A percentile compares a stretch with the other conserved stretches of the same genome.
These are phyloP conservation scores for Neurospora cerealis DNA, from an alignment of 495 filamentous ascomycete species.

Conservation along the genomic window DNA sequence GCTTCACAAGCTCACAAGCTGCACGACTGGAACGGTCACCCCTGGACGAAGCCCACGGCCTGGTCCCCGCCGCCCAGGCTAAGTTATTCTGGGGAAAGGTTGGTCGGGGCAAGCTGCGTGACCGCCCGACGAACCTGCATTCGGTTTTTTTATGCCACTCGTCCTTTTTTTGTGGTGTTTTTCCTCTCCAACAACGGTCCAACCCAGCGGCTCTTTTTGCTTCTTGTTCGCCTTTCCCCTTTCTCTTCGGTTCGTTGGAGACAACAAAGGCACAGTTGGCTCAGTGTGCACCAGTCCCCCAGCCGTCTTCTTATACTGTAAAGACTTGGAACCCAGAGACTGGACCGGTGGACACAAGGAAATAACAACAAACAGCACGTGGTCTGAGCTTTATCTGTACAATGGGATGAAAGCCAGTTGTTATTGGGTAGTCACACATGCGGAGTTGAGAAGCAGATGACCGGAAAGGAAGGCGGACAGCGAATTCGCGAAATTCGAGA, in stretches of 20 bases:
- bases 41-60: background rate
- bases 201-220: background rate
- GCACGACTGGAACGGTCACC: background rate
- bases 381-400: background rate
- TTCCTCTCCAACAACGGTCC: background rate
- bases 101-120: background rate
- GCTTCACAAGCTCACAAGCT: background rate
- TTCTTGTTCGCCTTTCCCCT: background rate
- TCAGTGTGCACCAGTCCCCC: background rate
- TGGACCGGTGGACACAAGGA: background rate
- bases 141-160: background rate
- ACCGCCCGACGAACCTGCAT: background rate
- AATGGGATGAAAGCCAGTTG: background rate
- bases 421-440: background rate
- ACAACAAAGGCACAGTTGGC: background rate
- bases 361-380: background rate
- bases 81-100: background rate
- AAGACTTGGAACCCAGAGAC: background rate
- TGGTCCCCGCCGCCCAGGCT: background rate
- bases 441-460: background rate
- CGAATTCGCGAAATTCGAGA: background rate
- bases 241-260: background rate
- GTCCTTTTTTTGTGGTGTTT: background rate
- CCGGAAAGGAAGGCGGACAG: background rate
- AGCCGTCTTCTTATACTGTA: background rate